A percentile compares a stretch with the other conserved stretches of the same genome.
Evolutionary conservation across 2,329 filamentous ascomycete genomes (phyloP).

Genomic region (Colletotrichum chrysophilum): DNA sequence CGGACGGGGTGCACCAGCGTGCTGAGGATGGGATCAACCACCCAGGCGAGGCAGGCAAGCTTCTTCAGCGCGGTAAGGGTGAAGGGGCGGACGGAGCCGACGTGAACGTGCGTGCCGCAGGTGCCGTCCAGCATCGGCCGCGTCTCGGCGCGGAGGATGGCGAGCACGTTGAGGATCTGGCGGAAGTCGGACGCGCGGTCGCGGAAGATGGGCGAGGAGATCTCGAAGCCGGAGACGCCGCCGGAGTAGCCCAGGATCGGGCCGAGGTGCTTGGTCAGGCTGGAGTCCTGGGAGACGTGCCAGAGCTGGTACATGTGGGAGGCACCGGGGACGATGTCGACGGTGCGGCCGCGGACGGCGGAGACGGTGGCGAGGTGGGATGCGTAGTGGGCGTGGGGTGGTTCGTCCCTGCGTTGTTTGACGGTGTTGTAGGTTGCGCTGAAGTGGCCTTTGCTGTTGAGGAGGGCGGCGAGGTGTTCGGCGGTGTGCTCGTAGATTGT

Average conservation of each 20-base stretch:
- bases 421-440: not conserved
- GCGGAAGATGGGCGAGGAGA: conserved; percentile 2
- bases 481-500: not conserved
- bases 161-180: not conserved
- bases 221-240: not conserved
- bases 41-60: not conserved
- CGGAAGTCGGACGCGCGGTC: not conserved
- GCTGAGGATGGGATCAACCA: not conserved
- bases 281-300: not conserved
- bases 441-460: not conserved
- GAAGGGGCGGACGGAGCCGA: not conserved
- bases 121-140: not conserved
- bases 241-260: not conserved
- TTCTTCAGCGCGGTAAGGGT: not conserved
- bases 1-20: not conserved
- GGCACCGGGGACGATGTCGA: not conserved
- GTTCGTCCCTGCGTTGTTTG: not conserved
- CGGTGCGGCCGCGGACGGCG: not conserved
- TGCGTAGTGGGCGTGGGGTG: not conserved
- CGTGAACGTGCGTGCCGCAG: conserved; percentile 14
- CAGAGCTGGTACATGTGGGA: not conserved
- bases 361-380: not conserved
- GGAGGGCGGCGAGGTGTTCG: not conserved
- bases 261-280: not conserved
- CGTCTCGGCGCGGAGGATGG: not conserved